Evolutionary conservation across 2,329 filamentous ascomycete species (phyloP).

Genomic region (Colletotrichum camelliae): DNA sequence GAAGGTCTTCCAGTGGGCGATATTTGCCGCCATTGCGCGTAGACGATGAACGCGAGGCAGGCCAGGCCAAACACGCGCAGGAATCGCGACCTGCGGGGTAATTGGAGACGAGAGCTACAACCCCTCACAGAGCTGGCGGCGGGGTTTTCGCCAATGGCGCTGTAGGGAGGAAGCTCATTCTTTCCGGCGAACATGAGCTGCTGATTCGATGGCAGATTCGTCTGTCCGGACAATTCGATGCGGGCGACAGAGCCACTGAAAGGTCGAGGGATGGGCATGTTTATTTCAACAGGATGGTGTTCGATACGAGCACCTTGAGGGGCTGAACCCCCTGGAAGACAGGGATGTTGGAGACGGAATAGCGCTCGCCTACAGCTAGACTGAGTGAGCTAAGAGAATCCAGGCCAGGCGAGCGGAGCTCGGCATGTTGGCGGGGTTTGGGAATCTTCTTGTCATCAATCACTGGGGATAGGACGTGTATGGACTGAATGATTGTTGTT

Average conservation of each 20-base stretch:
- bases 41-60: constrained; percentile 54
- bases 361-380: background rate
- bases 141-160: constrained; percentile 28
- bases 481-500: too few species aligned
- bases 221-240: background rate
- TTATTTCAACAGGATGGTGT: background rate
- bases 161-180: constrained; percentile 50
- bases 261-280: background rate
- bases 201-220: background rate
- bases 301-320: background rate
- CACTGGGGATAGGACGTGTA: background rate
- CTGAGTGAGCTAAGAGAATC: background rate
- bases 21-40: constrained; percentile 53
- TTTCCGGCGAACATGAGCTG: constrained; percentile 35
- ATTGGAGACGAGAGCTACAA: background rate
- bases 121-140: background rate
- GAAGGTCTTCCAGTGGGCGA: constrained; percentile 1
- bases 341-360: background rate
- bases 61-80: constrained; percentile 40
- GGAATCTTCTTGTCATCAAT: background rate
- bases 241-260: background rate
- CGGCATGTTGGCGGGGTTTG: background rate
- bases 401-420: background rate
- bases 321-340: background rate
- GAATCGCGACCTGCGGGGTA: constrained; percentile 11